Evolutionary conservation across 768 basidiomycete species (phyloP).

Genomic region (Russula sp.): DNA sequence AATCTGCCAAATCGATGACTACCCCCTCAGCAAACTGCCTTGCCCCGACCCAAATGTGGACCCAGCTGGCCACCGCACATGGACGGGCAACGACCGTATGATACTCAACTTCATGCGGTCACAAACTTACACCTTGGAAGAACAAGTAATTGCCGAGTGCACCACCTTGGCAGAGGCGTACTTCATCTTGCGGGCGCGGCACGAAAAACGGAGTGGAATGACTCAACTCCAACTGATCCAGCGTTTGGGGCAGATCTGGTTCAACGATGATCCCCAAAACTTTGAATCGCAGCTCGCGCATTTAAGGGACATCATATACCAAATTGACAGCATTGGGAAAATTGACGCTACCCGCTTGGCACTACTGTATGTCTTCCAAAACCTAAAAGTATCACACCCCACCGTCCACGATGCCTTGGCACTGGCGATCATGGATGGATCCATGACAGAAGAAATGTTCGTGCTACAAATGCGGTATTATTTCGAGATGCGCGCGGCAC

Average conservation of each 20-base stretch:
- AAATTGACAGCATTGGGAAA: no score
- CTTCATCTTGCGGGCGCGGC: constrained; percentile 16
- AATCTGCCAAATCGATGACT: not conserved
- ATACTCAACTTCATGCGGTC: constrained; percentile 7
- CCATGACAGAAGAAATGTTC: no score
- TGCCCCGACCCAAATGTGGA: not conserved
- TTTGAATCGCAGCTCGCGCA: no score
- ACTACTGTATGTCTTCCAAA: no score
- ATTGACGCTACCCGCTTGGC: no score
- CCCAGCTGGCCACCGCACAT: not conserved
- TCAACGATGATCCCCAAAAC: not conserved
- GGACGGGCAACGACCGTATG: not conserved
- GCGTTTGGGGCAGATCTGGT: constrained; percentile 22
- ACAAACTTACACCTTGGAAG: not conserved
- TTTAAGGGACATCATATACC: no score
- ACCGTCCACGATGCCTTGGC: no score
- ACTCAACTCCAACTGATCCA: constrained; percentile 25
- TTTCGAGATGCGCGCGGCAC: no score
- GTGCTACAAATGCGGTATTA: no score
- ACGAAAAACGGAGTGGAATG: constrained; percentile 23
- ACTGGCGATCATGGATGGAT: no score
- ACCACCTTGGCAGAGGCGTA: constrained; percentile 9
- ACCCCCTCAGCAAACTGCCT: not conserved
- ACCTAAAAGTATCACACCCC: no score
- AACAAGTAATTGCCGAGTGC: not conserved